Evolutionary conservation across 768 basidiomycete genomes (phyloP).

Genomic region (Leccinum obscurum): DNA sequence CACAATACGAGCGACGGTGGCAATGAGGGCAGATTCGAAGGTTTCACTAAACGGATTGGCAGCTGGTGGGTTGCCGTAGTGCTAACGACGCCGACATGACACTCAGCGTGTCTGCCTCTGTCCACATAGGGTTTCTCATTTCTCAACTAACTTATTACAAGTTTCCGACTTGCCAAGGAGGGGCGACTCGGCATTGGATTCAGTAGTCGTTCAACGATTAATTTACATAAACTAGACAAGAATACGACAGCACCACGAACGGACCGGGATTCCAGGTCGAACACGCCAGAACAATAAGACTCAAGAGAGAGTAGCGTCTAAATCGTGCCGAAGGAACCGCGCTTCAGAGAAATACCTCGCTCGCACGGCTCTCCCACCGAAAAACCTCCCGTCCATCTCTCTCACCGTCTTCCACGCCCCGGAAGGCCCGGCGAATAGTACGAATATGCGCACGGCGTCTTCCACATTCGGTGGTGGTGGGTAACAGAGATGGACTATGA

Average conservation of each 20-base stretch:
- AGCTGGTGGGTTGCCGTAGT: not conserved
- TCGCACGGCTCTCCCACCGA: slow-evolving; percentile 81
- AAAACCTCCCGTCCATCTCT: slow-evolving; percentile 90
- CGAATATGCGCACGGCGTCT: slow-evolving; percentile 91
- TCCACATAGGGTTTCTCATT: no score
- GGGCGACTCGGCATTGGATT: not conserved
- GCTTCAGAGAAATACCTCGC: slow-evolving; percentile 80
- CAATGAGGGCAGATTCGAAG: not conserved
- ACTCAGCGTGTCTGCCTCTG: no score
- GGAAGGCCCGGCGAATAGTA: slow-evolving; percentile 85
- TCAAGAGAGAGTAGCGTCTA: slow-evolving; percentile 43
- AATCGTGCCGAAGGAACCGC: slow-evolving; percentile 47
- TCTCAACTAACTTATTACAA: no score
- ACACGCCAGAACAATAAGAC: not conserved
- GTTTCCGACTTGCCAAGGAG: not conserved
- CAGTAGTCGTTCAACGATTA: not conserved
- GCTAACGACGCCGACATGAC: no score
- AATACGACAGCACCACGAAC: not conserved
- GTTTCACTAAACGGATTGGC: not conserved
- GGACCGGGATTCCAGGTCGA: not conserved
- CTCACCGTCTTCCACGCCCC: slow-evolving; percentile 97
- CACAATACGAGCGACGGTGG: not conserved
- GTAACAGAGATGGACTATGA: slow-evolving; percentile 75
- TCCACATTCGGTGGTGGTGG: slow-evolving; percentile 64
- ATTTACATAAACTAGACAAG: not conserved